phyloP scores from a whole-genome alignment of 2,329 filamentous ascomycete genomes.

The Colletotrichum theobromicola region DNA sequence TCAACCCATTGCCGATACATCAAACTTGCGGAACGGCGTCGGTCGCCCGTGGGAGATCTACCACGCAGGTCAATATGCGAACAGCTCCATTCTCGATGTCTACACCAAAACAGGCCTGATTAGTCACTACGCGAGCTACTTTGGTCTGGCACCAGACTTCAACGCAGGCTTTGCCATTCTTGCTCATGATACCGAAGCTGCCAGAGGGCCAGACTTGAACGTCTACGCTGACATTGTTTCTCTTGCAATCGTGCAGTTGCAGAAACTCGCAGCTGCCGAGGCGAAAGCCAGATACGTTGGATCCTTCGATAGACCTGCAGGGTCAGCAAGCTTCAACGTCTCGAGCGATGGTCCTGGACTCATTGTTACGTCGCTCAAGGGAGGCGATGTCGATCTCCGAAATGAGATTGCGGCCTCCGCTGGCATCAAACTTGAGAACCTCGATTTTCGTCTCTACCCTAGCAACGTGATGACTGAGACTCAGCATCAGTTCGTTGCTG shows the following conservation, averaged over 20 bases:
- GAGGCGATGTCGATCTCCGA: conserved; percentile 23
- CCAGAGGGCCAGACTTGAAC: conserved; percentile 33
- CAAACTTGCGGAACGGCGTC: conserved; percentile 37
- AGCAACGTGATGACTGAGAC: conserved; percentile 27
- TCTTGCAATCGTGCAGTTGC: conserved; percentile 21
- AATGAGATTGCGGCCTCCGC: conserved; percentile 22
- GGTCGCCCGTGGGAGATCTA: conserved; percentile 38
- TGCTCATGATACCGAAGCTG: conserved; percentile 31
- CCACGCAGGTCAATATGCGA: conserved; percentile 25
- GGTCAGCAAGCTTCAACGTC: not conserved
- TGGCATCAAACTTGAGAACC: conserved; percentile 21
- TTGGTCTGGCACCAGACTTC: conserved; percentile 28
- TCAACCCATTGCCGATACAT: conserved; percentile 30
- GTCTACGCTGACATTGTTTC: conserved; percentile 37
- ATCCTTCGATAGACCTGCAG: not conserved
- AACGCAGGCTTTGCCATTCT: conserved; percentile 36
- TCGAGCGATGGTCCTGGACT: conserved; percentile 28
- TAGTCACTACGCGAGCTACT: conserved; percentile 32
- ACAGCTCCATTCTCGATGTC: conserved; percentile 28
- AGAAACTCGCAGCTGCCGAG: conserved; percentile 22
- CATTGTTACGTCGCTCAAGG: conserved; percentile 23
- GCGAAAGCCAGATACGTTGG: conserved; percentile 23
- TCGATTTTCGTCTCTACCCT: conserved; percentile 36
- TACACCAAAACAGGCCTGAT: conserved; percentile 33
- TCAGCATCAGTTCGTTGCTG: conserved; percentile 31